Percentiles rank a stretch among this genome's conserved stretches.
Conservation (phyloP, 192 early-diverging fungal genomes). For the Neocallimastix lanati region DNA sequence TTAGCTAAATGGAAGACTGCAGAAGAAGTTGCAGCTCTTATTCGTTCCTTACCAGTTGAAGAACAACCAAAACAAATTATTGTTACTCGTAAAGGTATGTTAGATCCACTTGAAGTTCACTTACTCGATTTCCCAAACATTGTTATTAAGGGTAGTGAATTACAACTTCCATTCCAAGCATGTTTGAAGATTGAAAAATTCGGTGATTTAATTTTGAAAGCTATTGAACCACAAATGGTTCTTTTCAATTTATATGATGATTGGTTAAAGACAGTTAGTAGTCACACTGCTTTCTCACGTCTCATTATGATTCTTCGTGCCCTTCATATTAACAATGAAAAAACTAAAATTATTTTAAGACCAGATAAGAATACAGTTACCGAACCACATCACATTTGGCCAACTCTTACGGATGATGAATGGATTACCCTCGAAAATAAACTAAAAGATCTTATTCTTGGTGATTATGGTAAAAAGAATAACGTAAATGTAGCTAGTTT, state of each 20-base stretch:
- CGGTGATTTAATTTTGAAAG: conserved; percentile 93
- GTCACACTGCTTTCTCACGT: conserved; percentile 96
- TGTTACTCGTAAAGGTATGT: conserved; percentile 97
- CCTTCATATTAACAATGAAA: conserved; percentile 94
- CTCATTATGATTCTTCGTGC: conserved; percentile 88
- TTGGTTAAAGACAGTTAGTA: conserved; percentile 85
- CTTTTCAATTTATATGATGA: conserved; percentile 78
- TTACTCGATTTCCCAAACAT: conserved; percentile 96
- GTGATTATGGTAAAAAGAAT: conserved; percentile 99
- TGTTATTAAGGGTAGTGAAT: conserved; percentile 92
- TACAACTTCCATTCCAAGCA: conserved; percentile 95
- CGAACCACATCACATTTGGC: conserved; percentile 95
- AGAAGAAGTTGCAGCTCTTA: conserved; percentile 97
- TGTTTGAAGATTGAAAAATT: conserved; percentile 97
- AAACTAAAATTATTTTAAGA: conserved; percentile 86
- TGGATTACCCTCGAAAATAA: conserved; percentile 91
- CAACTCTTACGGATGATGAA: conserved; percentile 84
- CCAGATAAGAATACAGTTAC: conserved; percentile 86
- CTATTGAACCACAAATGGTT: conserved; percentile 93
- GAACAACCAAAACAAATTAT: conserved; percentile 99
- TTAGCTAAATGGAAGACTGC: conserved; percentile 99
- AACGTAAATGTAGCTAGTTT: conserved; percentile 89
- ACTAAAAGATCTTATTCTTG: conserved; percentile 92
- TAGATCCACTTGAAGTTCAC: conserved; percentile 95
- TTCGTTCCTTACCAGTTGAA: conserved; percentile 94